Percentiles rank a stretch among this genome's conserved stretches.
Conservation (phyloP, 139 green algal species). For the Haematococcus lacustris region DNA sequence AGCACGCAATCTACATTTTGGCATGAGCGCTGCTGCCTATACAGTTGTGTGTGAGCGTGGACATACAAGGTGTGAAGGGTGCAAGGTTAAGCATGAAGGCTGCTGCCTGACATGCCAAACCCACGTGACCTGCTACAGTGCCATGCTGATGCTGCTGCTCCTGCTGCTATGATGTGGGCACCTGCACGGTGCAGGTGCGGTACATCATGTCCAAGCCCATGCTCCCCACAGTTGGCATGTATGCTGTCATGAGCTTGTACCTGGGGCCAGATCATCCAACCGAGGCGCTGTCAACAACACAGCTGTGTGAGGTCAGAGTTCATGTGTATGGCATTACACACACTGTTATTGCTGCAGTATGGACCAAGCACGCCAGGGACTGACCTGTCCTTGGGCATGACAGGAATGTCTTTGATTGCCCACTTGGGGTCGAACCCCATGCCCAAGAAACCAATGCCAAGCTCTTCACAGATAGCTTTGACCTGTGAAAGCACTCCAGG, state of each 20-base stretch:
- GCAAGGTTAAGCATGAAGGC: too few relatives aligned
- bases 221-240: constrained; percentile 88
- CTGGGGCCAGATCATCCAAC: too few relatives aligned
- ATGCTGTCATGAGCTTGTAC: constrained; percentile 60
- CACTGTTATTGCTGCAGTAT: not conserved
- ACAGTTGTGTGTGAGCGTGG: too few relatives aligned
- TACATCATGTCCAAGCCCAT: constrained; percentile 99
- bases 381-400: constrained; percentile 89
- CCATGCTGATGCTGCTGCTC: too few relatives aligned
- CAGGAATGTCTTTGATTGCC: constrained; percentile 71
- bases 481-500: constrained; percentile 38
- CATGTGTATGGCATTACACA: too few relatives aligned
- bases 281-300: too few relatives aligned
- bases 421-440: constrained; percentile 92
- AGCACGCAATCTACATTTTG: not conserved
- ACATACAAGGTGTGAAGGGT: too few relatives aligned
- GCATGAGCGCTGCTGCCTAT: too few relatives aligned
- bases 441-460: constrained; percentile 74
- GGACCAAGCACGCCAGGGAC: not conserved
- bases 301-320: too few relatives aligned
- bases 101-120: too few relatives aligned
- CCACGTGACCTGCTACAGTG: too few relatives aligned
- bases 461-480: constrained; percentile 77
- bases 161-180: too few relatives aligned
- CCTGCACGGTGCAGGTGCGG: constrained; percentile 94